Evolutionary conservation across 306 rosid genomes (phyloP), one percentile per base, ranked within the genome.

Genomic region (Elaeagnus macrophylla): DNA sequence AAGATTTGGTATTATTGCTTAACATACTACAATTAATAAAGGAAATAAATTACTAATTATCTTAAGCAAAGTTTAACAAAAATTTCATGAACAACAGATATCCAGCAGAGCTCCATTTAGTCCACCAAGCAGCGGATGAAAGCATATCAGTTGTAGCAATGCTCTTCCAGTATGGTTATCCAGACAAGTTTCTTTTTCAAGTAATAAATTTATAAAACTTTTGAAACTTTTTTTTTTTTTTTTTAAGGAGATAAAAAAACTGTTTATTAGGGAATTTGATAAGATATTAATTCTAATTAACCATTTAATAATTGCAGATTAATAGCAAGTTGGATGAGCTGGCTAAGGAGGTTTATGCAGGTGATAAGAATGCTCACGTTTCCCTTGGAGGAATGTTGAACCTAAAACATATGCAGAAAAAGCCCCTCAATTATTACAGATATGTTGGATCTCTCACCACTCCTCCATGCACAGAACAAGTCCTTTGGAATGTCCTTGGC

Each of bases 391-490:
- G 84, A 44, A 51, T 19, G 15, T 44, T 79, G 43, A 62, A 76
- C n/a, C 14, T 63, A 0, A 70, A 70, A 47, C 71, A 70, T 12
- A 16, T 86, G 14, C 70, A 50, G 59, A 63, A 56, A 58, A 68
- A 46, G 32, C 55, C 67, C 6, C 79, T 60, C 36, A 86, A 67
- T 40, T 86, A 76, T 70, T 86, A 61, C 56, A 74, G 85, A 82
- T 90, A 90, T 62, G 13, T 41, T 39, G 97, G 97, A 15, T 90
- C 97, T 54, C 76, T 83, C 60, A 81, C 94, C n/a, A 67, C 89
- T 53, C 97, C 97, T 45, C 97, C 97, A 0, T 90, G 97, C 76
- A 67, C 62, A 10, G 91, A 90, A 70, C 67, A 75, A 20, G 82
- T 86, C 64, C 14, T n/a, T 12, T 90, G 95, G 97, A 77, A 7